A percentile compares a stretch with the other conserved stretches of the same genome.
Evolutionary conservation across 75 land plant genomes (phyloP).

Genomic region (Pinus tabuliformis): DNA sequence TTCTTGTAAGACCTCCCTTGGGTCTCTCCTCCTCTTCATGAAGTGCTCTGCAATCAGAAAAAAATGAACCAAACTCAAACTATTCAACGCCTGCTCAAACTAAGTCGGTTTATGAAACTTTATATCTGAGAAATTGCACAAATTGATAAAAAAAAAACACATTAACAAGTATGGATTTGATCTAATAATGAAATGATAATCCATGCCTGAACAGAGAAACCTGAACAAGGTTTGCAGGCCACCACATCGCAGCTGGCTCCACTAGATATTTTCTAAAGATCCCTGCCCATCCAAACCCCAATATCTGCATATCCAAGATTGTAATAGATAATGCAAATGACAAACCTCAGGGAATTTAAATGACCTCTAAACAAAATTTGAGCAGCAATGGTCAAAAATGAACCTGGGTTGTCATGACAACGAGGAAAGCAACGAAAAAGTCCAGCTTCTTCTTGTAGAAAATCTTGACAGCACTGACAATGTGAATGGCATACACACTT

Average conservation of each 20-base stretch:
- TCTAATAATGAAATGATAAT: no score
- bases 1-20: slow-evolving; percentile 20
- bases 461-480: slow-evolving; percentile 54
- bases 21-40: slow-evolving; percentile 25
- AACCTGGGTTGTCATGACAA: slow-evolving; percentile 40
- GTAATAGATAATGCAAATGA: not conserved
- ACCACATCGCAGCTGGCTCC: slow-evolving; percentile 78
- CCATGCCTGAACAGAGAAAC: slow-evolving; percentile 66
- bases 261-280: slow-evolving; percentile 58
- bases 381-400: not conserved
- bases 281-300: slow-evolving; percentile 85
- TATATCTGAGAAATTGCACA: no score
- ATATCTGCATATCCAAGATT: slow-evolving; percentile 22
- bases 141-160: no score
- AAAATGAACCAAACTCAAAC: no score
- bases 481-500: slow-evolving; percentile 50
- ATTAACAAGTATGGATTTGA: no score
- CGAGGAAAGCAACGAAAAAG: slow-evolving; percentile 16
- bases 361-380: not conserved
- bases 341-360: not conserved
- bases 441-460: slow-evolving; percentile 33
- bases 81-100: no score
- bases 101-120: no score
- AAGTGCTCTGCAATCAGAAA: slow-evolving; percentile 18
- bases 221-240: slow-evolving; percentile 77